Conservation (phyloP, 176 grass and related monocot species). For the Chrysopogon serrulatus region DNA sequence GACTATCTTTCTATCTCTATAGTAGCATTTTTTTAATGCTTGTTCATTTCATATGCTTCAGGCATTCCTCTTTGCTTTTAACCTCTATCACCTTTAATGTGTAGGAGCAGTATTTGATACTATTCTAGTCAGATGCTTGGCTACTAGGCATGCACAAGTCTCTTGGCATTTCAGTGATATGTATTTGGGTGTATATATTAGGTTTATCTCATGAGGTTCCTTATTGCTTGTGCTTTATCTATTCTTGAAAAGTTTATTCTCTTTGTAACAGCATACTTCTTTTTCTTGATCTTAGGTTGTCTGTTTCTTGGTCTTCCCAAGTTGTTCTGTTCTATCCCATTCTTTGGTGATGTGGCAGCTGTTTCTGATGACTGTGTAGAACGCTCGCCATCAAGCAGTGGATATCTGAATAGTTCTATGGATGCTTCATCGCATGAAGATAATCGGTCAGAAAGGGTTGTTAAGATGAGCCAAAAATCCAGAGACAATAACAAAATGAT, state of each 20-base stretch:
- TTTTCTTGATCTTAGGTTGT: conserved; percentile 36
- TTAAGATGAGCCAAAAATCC: conserved; percentile 4
- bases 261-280: not conserved
- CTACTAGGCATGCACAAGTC: not conserved
- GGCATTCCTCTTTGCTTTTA: not conserved
- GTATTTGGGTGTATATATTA: not conserved
- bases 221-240: not conserved
- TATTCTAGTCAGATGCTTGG: not conserved
- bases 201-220: not conserved
- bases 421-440: conserved; percentile 18
- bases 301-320: conserved; percentile 14
- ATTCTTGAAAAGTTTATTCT: not conserved
- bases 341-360: conserved; percentile 34
- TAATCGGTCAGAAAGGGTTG: not conserved
- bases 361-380: conserved; percentile 30
- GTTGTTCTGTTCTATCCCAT: conserved; percentile 34
- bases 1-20: not conserved
- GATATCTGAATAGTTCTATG: not conserved
- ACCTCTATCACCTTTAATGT: not conserved
- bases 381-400: conserved; percentile 38
- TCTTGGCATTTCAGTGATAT: not conserved
- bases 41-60: not conserved
- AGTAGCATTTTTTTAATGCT: not conserved
- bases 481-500: conserved; percentile 44
- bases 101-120: not conserved